These are phyloP conservation scores for Yamadazyma kitorensis DNA, from an alignment of 805 yeast genomes.

Conservation along the genomic window DNA sequence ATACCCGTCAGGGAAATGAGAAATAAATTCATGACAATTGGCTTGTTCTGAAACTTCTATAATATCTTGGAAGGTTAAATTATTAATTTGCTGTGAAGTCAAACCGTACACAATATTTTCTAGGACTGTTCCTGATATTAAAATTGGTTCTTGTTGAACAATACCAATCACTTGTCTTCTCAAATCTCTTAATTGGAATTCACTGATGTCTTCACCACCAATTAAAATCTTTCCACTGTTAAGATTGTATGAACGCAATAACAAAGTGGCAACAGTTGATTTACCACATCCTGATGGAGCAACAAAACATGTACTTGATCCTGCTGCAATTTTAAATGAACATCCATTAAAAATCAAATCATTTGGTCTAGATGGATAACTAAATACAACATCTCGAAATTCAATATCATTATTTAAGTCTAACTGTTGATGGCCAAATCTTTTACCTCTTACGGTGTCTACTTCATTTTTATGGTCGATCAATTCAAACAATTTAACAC, in stretches of 20 bases:
- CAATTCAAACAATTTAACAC: constrained; percentile 40
- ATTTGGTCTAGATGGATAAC: constrained; percentile 40
- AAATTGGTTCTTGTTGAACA: constrained; percentile 62
- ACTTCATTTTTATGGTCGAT: constrained; percentile 38
- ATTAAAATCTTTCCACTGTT: constrained; percentile 46
- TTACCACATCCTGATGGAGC: constrained; percentile 66
- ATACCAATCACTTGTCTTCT: constrained; percentile 51
- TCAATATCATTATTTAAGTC: constrained; percentile 28
- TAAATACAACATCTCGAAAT: constrained; percentile 38
- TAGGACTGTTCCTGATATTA: constrained; percentile 52
- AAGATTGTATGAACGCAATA: constrained; percentile 52
- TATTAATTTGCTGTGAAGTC: constrained; percentile 32
- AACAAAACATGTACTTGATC: constrained; percentile 42
- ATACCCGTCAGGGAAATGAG: constrained; percentile 57
- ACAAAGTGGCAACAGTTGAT: constrained; percentile 53
- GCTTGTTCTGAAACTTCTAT: constrained; percentile 48
- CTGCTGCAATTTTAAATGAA: constrained; percentile 32
- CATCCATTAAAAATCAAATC: constrained; percentile 37
- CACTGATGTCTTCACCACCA: constrained; percentile 50
- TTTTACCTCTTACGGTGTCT: constrained; percentile 31
- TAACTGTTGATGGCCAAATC: constrained; percentile 10
- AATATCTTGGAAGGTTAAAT: constrained; percentile 40
- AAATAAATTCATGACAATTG: constrained; percentile 56
- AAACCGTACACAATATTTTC: constrained; percentile 58
- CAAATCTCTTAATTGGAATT: constrained; percentile 47